phyloP scores from a whole-genome alignment of 2,329 filamentous ascomycete genomes.

The Fusarium dimerum region DNA sequence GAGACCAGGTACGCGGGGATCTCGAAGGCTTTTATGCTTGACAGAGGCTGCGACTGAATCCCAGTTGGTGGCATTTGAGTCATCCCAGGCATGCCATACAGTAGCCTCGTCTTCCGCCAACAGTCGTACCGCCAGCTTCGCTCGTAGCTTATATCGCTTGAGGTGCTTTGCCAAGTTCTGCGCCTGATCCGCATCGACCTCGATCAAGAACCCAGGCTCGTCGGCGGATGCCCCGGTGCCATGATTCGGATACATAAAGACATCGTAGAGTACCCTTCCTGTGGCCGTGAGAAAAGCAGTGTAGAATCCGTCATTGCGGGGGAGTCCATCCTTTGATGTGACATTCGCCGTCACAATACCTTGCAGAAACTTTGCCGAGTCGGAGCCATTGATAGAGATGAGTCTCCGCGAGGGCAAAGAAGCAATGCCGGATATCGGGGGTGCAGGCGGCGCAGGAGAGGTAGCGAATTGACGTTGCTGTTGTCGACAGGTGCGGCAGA shows the following conservation, averaged over 20 bases:
- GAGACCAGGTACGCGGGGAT: constrained; percentile 56
- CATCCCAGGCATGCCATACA: constrained; percentile 77
- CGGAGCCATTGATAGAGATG: constrained; percentile 75
- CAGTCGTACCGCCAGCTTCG: constrained; percentile 71
- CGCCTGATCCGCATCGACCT: constrained; percentile 73
- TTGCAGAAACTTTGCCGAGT: constrained; percentile 83
- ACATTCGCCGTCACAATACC: constrained; percentile 73
- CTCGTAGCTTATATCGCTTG: constrained; percentile 81
- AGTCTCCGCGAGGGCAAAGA: constrained; percentile 73
- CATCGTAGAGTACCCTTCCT: constrained; percentile 83
- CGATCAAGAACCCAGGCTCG: constrained; percentile 64
- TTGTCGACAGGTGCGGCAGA: constrained; percentile 35
- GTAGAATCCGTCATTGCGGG: constrained; percentile 63
- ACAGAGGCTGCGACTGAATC: constrained; percentile 19
- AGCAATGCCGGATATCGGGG: constrained; percentile 50
- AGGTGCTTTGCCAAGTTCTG: constrained; percentile 68
- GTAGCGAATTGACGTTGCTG: constrained; percentile 35
- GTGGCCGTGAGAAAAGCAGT: constrained; percentile 82
- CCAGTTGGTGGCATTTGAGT: constrained; percentile 34
- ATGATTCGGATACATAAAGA: constrained; percentile 77
- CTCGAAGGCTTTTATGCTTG: constrained; percentile 43
- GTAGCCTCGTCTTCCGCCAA: constrained; percentile 64
- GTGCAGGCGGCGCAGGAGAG: constrained; percentile 37
- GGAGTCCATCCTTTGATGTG: constrained; percentile 38
- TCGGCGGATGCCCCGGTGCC: constrained; percentile 24